Evolutionary conservation across 2,329 filamentous ascomycete genomes (phyloP), one percentile per base, ranked within the genome.

Genomic region (Incumbomyces delicatus): DNA sequence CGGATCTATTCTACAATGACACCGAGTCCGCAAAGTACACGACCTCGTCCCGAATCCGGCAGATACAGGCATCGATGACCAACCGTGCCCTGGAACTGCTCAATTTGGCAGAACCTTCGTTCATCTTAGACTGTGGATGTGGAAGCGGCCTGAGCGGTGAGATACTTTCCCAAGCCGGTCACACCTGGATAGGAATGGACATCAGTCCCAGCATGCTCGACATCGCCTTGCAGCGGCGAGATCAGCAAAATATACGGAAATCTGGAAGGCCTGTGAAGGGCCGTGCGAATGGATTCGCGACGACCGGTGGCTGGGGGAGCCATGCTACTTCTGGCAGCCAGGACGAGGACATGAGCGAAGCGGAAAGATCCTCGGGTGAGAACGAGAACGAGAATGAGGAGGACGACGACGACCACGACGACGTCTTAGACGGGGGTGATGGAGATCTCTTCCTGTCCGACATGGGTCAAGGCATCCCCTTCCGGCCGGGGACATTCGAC

Each of bases 181-280:
- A 98, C 69, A 81, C 82, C 1, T 98, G 92, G 92, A 74, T 96
- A n/a, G 92, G 92, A 50, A 90, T 96, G 84, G 92, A 98, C 63
- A 82, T 98, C 18, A 87, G 85, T 3, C 82, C 87, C 0, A 87
- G 83, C n/a, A 98, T 98, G 92, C 74, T 98, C n/a, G 88, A 92
- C 55, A 78, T 95, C 37, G 92, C 92, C 1, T 74, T 98, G 0
- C 87, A 95, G 64, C 74, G 90, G 38, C 44, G 30, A n/a, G 27
- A 45, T 8, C 42, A 38, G 20, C 17, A n/a, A 35, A 6, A 17
- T 6, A 10, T 16, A 10, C 14, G 5, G 20, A 27, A 22, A 27
- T 3, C 20, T 2, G 29, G 14, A 12, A 41, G 11, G 11, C 11
- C 4, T 18, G n/a, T 7, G 39, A 41, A 41, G 11, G 18, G 3